These are phyloP conservation scores for Gomphus bonarii DNA, from an alignment of 1,284 basidiomycete species.

Conservation along the genomic window DNA sequence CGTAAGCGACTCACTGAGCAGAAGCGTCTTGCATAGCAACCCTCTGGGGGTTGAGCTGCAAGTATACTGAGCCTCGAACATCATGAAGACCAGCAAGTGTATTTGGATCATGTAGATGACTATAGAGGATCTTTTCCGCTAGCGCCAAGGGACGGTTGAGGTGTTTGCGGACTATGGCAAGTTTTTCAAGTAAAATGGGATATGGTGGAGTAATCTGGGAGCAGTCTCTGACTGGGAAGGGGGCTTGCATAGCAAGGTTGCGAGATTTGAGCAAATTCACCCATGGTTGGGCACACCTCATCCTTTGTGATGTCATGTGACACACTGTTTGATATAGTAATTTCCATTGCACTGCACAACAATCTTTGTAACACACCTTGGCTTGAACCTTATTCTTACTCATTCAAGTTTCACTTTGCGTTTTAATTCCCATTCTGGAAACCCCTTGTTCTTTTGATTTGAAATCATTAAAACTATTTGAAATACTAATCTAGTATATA, in stretches of 20 bases:
- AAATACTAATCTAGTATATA: too few species aligned
- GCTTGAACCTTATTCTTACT: too few species aligned
- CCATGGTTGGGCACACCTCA: not conserved
- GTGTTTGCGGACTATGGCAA: slow-evolving; percentile 61
- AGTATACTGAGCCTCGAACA: slow-evolving; percentile 81
- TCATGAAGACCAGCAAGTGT: slow-evolving; percentile 56
- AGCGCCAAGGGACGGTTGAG: slow-evolving; percentile 78
- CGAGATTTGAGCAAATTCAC: not conserved
- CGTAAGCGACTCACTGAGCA: slow-evolving; percentile 62
- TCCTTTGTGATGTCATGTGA: not conserved
- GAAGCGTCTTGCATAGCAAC: slow-evolving; percentile 99
- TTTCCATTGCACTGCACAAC: too few species aligned
- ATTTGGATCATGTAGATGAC: slow-evolving; percentile 80
- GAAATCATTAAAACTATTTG: too few species aligned
- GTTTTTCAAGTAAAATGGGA: slow-evolving; percentile 61
- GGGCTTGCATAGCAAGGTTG: slow-evolving; percentile 44
- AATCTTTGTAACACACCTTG: too few species aligned
- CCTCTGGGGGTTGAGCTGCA: slow-evolving; percentile 85
- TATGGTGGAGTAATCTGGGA: slow-evolving; percentile 82
- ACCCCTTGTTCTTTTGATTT: too few species aligned
- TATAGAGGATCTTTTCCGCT: slow-evolving; percentile 97
- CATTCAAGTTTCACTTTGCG: too few species aligned
- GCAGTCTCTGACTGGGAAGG: slow-evolving; percentile 53
- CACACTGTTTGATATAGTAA: too few species aligned
- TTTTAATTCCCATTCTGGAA: too few species aligned